Evolutionary conservation across 2,329 filamentous ascomycete genomes (phyloP), one percentile per base, ranked within the genome.

Genomic region (Cordyceps fumosorosea): DNA sequence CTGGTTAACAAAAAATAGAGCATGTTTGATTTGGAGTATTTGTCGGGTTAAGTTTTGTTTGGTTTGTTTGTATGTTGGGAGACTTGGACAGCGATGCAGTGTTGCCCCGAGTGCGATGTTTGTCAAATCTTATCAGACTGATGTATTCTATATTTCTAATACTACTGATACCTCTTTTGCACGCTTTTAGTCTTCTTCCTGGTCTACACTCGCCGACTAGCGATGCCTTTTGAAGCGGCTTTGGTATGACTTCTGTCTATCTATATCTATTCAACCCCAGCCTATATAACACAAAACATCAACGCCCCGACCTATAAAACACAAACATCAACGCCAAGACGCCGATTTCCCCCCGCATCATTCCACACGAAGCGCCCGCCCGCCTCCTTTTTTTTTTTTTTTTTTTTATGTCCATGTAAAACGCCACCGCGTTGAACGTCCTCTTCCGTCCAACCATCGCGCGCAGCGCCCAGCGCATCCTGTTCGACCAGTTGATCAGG

Each of bases 401-500:
- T n/a, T n/a, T n/a, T n/a, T n/a, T n/a, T n/a, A n/a, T 84, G 63
- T 81, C 84, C 2, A 88, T 77, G 67, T 89, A 89, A 67, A 89
- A 87, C 0, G 86, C 86, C 62, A 88, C 80, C 2, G 86, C 86
- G 68, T 88, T 89, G 67, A 89, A 89, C 18, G 81, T 85, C 62
- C 77, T 78, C 67, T 78, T 76, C 64, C 80, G 77, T 1, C 85
- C 85, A 71, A 80, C 76, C 75, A 76, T 76, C 62, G 78, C 68
- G 55, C 87, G 74, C 48, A 84, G 68, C 47, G 79, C 79, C 78
- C 81, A 87, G 56, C 78, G 76, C 42, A 87, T 64, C 64, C 82
- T 75, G 65, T 88, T 89, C 40, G 81, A 84, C 86, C 86, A 89
- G 71, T 89, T 88, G 66, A 89, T 88, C 59, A 88, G 71, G 67